Conservation (phyloP, 257 asterid species). For the Gardenia jasminoides region DNA sequence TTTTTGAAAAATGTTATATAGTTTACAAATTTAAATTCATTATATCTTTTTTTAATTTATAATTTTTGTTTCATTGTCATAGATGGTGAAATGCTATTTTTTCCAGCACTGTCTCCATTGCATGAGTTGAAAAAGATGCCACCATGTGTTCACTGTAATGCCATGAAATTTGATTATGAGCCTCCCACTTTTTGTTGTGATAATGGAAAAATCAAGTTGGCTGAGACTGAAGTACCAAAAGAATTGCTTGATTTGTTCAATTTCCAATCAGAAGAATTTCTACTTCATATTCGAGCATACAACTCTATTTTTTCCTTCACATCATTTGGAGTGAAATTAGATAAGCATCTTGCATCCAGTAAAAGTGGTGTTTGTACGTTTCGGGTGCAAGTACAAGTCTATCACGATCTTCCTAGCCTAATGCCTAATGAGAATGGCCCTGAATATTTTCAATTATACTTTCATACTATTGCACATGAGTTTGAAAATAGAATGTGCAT, state of each 20-base stretch:
- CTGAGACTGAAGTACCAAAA: neutral
- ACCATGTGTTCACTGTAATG: neutral
- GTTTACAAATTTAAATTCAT: too few relatives aligned
- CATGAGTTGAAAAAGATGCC: too few relatives aligned
- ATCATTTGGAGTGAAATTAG: neutral
- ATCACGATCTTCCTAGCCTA: neutral
- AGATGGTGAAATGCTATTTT: too few relatives aligned
- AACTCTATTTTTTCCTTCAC: neutral
- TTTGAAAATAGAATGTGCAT: neutral
- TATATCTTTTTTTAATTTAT: too few relatives aligned
- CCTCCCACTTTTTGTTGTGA: neutral
- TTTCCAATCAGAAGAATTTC: neutral
- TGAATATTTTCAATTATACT: neutral
- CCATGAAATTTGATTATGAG: neutral
- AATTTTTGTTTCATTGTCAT: too few relatives aligned
- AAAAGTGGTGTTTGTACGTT: neutral
- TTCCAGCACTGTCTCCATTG: too few relatives aligned
- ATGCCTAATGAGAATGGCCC: neutral
- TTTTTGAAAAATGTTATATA: too few relatives aligned
- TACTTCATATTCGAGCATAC: neutral
- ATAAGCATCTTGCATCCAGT: neutral
- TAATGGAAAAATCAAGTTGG: neutral
- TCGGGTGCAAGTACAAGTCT: neutral
- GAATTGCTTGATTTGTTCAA: neutral
- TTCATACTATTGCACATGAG: neutral